These are phyloP conservation scores for Pittosporum tobira DNA, from an alignment of 129 eudicot species.

Conservation along the genomic window DNA sequence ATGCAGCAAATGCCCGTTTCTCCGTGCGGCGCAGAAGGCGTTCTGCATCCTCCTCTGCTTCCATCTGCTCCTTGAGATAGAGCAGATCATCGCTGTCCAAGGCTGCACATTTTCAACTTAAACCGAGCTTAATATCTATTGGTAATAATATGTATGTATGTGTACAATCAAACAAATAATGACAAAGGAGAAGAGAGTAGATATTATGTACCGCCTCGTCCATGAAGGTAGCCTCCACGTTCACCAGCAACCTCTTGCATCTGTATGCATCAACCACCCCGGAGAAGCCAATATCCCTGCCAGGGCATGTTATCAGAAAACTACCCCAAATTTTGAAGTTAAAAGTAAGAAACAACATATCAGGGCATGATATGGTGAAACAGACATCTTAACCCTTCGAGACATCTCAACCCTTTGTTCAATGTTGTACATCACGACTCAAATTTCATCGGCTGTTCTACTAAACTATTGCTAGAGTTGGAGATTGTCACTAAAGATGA, in stretches of 20 bases:
- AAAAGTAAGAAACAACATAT: background rate
- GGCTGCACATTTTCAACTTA: conserved; percentile 65
- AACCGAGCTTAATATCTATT: conserved; percentile 15
- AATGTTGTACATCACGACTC: too few relatives aligned
- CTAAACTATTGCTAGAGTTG: too few relatives aligned
- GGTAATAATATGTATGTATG: background rate
- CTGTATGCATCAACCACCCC: conserved; percentile 77
- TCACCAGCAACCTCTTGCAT: conserved; percentile 99
- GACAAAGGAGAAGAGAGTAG: background rate
- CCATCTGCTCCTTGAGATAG: conserved; percentile 99
- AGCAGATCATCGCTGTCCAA: conserved; percentile 97
- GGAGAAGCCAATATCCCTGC: conserved; percentile 96
- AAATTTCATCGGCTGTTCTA: too few relatives aligned
- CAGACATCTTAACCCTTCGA: too few relatives aligned
- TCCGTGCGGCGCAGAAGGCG: conserved; percentile 91
- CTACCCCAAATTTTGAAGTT: conserved; percentile 13
- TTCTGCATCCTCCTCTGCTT: conserved; percentile 98
- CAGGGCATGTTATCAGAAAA: conserved; percentile 96
- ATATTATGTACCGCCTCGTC: conserved; percentile 95
- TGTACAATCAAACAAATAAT: background rate
- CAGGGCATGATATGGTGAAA: too few relatives aligned
- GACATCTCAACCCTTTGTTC: too few relatives aligned
- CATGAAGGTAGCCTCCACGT: conserved; percentile 99
- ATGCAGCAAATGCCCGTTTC: conserved; percentile 94
- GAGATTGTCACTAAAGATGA: too few relatives aligned